These are phyloP conservation scores for Anisodus acutangulus DNA, from an alignment of 257 asterid genomes.

Conservation along the genomic window DNA sequence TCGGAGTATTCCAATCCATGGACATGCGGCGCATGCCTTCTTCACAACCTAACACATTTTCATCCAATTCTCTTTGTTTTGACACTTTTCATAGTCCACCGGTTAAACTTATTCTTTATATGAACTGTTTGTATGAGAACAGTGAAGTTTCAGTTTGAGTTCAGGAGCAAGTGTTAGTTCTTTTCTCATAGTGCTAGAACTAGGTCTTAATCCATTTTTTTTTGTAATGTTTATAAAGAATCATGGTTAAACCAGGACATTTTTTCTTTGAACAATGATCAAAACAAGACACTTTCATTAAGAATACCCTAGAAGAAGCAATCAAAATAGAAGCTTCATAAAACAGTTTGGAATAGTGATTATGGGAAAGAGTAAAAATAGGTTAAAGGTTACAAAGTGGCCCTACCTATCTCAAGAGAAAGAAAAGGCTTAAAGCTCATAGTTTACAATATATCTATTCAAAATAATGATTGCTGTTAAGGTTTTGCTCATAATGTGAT, in stretches of 20 bases:
- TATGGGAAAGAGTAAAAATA: not conserved
- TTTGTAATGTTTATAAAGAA: constrained; percentile 23
- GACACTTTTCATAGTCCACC: too few species aligned
- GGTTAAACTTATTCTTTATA: too few species aligned
- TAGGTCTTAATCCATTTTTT: too few species aligned
- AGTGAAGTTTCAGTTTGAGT: too few species aligned
- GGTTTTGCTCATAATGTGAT: constrained; percentile 9
- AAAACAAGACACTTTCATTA: not conserved
- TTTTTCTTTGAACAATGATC: not conserved
- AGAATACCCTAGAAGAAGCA: constrained; percentile 33
- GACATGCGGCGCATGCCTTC: too few species aligned
- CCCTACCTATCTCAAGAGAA: constrained; percentile 16
- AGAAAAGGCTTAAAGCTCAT: not conserved
- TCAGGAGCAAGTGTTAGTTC: too few species aligned
- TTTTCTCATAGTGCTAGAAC: too few species aligned
- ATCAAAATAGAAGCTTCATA: not conserved
- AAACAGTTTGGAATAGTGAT: not conserved
- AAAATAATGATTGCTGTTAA: not conserved
- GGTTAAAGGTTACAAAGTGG: not conserved
- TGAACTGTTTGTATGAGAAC: too few species aligned
- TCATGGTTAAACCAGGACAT: not conserved
- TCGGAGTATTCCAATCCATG: too few species aligned
- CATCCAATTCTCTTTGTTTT: too few species aligned
- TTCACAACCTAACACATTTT: too few species aligned
- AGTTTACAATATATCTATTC: too few species aligned